These are phyloP conservation scores for Rhododendron molle DNA, from an alignment of 148 eudicot genomes.

Conservation along the genomic window DNA sequence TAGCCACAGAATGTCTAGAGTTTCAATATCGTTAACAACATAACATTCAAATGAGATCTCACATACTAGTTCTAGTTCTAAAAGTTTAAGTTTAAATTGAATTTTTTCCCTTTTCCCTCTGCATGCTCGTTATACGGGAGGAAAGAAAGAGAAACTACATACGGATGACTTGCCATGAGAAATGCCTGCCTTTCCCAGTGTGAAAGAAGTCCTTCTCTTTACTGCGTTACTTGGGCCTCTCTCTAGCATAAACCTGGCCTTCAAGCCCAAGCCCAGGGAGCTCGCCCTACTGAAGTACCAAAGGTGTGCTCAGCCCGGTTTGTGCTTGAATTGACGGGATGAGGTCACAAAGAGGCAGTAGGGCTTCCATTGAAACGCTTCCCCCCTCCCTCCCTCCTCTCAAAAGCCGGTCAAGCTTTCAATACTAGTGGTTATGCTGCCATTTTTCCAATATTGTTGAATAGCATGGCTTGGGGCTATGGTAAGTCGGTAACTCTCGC, in stretches of 20 bases:
- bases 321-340: background rate
- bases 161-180: background rate
- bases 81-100: background rate
- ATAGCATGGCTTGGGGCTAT: background rate
- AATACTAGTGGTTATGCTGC: background rate
- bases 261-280: background rate
- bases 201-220: background rate
- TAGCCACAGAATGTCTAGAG: background rate
- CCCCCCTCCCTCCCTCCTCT: background rate
- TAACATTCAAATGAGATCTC: background rate
- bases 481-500: background rate
- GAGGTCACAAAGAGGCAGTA: background rate
- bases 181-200: background rate
- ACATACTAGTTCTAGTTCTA: background rate
- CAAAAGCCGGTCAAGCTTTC: background rate
- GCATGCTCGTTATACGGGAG: background rate
- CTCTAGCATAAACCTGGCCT: background rate
- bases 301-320: background rate
- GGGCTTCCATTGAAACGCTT: background rate
- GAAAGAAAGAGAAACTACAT: background rate
- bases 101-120: background rate
- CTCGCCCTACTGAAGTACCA: background rate
- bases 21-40: background rate
- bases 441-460: background rate
- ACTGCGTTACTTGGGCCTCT: background rate